A percentile compares a stretch with the other conserved stretches of the same genome.
Evolutionary conservation across 176 grass and related monocot genomes (phyloP).

Genomic region (Carex scoparia): DNA sequence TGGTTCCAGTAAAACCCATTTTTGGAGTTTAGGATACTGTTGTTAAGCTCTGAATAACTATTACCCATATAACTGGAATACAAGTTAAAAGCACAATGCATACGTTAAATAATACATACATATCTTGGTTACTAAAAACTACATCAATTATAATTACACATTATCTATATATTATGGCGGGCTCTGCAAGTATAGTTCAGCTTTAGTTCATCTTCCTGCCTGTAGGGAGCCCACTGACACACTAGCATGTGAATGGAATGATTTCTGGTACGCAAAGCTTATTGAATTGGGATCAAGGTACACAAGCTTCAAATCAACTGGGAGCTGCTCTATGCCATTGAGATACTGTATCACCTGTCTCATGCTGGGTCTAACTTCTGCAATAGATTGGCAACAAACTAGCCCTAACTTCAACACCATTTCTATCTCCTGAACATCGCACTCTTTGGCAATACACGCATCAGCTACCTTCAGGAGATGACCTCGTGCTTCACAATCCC

Average conservation of each 20-base stretch:
- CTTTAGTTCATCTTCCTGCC: constrained; percentile 18
- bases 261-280: not conserved
- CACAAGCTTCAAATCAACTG: constrained; percentile 20
- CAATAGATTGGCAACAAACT: constrained; percentile 30
- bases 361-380: constrained; percentile 42
- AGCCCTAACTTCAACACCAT: constrained; percentile 41
- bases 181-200: too few species aligned
- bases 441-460: constrained; percentile 17
- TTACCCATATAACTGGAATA: not conserved
- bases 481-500: constrained; percentile 22
- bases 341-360: constrained; percentile 34
- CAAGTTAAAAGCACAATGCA: not conserved
- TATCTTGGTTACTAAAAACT: too few species aligned
- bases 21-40: not conserved
- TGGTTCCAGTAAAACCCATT: not conserved
- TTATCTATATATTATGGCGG: too few species aligned
- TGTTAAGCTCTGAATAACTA: not conserved
- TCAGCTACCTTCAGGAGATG: constrained; percentile 25
- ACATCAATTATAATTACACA: too few species aligned
- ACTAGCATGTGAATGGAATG: constrained; percentile 22
- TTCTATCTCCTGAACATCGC: constrained; percentile 25
- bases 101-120: too few species aligned
- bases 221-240: constrained; percentile 20
- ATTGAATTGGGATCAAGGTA: constrained; percentile 20
- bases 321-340: constrained; percentile 24